These are phyloP conservation scores for Cordyceps militaris DNA, from an alignment of 2,329 filamentous ascomycete species.

Conservation along the genomic window DNA sequence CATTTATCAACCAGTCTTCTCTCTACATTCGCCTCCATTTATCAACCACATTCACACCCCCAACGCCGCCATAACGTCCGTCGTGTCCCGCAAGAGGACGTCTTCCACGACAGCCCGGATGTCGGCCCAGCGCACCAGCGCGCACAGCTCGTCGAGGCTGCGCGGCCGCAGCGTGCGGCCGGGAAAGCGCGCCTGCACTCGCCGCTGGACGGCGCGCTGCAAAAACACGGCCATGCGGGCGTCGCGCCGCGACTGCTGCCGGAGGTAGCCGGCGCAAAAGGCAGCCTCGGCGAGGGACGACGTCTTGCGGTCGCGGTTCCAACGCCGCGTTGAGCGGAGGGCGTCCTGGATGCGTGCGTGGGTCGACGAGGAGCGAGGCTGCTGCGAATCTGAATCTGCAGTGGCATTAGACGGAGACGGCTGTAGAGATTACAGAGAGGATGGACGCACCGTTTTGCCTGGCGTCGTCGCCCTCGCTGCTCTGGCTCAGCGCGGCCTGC, in stretches of 20 bases:
- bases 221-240: slow-evolving; percentile 27
- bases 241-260: slow-evolving; percentile 30
- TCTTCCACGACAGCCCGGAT: slow-evolving; percentile 27
- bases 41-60: slow-evolving; percentile 14
- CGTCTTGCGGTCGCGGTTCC: slow-evolving; percentile 32
- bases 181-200: slow-evolving; percentile 15
- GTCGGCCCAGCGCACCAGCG: slow-evolving; percentile 26
- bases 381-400: not conserved
- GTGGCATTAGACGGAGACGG: not conserved
- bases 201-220: slow-evolving; percentile 25
- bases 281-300: slow-evolving; percentile 27
- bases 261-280: slow-evolving; percentile 28
- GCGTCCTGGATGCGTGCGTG: slow-evolving; percentile 27
- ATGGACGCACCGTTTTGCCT: not conserved
- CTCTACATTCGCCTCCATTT: not conserved
- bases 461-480: not conserved
- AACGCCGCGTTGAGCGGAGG: slow-evolving; percentile 31
- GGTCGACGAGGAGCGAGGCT: slow-evolving; percentile 2
- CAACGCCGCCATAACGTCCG: slow-evolving; percentile 15
- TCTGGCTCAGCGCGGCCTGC: slow-evolving; percentile 17
- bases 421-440: not conserved
- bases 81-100: slow-evolving; percentile 22
- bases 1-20: not conserved
- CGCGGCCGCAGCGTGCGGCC: slow-evolving; percentile 14
- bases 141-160: slow-evolving; percentile 29